Percentiles rank a stretch among this genome's conserved stretches.
Conservation (phyloP, 257 asterid species). For the Vinca minor region DNA sequence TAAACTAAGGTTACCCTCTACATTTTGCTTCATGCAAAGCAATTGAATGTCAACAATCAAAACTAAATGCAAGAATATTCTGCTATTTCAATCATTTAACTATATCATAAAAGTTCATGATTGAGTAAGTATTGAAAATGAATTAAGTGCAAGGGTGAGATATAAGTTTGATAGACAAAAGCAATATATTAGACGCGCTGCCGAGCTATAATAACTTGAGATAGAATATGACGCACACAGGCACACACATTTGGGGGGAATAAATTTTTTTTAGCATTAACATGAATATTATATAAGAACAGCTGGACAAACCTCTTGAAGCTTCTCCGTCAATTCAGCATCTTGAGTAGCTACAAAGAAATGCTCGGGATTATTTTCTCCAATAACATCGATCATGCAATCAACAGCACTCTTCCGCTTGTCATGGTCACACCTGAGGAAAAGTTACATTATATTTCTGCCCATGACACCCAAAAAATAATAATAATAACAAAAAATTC, state of each 20-base stretch:
- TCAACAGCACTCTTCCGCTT: slow-evolving; percentile 55
- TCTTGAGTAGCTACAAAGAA: slow-evolving; percentile 93
- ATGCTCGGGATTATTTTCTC: slow-evolving; percentile 66
- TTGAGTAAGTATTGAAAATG: too few relatives aligned
- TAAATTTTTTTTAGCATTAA: not conserved
- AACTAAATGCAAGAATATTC: not conserved
- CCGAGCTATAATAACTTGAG: too few relatives aligned
- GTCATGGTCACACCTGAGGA: slow-evolving; percentile 79
- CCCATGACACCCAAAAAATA: not conserved
- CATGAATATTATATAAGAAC: not conserved
- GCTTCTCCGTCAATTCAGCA: slow-evolving; percentile 56
- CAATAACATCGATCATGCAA: slow-evolving; percentile 71
- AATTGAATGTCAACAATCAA: not conserved
- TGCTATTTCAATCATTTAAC: not conserved
- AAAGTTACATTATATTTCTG: slow-evolving; percentile 4
- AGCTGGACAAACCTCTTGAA: slow-evolving; percentile 54
- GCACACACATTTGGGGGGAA: too few relatives aligned
- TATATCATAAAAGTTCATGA: too few relatives aligned
- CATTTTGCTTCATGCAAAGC: not conserved
- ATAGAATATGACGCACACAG: too few relatives aligned
- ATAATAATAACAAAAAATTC: too few relatives aligned
- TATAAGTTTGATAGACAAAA: too few relatives aligned
- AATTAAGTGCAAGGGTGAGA: too few relatives aligned
- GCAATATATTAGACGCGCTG: too few relatives aligned
- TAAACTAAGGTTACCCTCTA: not conserved